Evolutionary conservation across 2,329 filamentous ascomycete species (phyloP), one percentile per base, ranked within the genome.

Genomic region (Epichloe gansuensis): DNA sequence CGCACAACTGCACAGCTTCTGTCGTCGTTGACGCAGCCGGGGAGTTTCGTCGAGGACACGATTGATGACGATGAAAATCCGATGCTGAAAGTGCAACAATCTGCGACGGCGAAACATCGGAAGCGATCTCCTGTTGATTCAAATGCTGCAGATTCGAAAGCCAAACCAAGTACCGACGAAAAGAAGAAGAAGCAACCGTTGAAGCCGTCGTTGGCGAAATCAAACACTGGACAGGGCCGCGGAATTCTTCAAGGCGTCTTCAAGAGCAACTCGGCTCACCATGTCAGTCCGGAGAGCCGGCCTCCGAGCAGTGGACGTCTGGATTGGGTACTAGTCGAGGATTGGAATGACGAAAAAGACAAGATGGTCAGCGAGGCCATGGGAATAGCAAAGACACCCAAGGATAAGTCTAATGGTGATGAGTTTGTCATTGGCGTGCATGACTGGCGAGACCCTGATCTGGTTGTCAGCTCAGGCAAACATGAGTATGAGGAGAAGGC

Each of bases 1-100:
- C 82, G 93, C 60, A 97, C 89, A 0, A 97, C 91, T 0, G 93
- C 93, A 1, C 91, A 96, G 65, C 75, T 98, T 13, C 76, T 98
- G 15, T 95, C 90, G 1, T 89, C 90, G 7, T 75, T 97, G 55
- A 84, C 93, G 53, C 87, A 90, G 49, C 77, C 81, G 1, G 82
- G 84, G 46, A 78, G 75, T 58, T 79, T 79, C 51, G 74, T 81
- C 46, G 78, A 82, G 56, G 76, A 82, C 53, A 72, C 75, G 7
- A 68, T 81, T 17, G 72, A 81, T 52, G 80, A 81, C 53, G 78
- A 83, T 58, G 77, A 77, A 1, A 79, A 80, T 53, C 71, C 78
- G 3, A 67, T 71, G 13, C 66, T 77, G 58, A 79, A 75, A 61
- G 73, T 76, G 25, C 75, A 78, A 56, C 73, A 75, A 50, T 69